phyloP scores from a whole-genome alignment of 2,329 filamentous ascomycete species.

The Diaporthe aspalathi region DNA sequence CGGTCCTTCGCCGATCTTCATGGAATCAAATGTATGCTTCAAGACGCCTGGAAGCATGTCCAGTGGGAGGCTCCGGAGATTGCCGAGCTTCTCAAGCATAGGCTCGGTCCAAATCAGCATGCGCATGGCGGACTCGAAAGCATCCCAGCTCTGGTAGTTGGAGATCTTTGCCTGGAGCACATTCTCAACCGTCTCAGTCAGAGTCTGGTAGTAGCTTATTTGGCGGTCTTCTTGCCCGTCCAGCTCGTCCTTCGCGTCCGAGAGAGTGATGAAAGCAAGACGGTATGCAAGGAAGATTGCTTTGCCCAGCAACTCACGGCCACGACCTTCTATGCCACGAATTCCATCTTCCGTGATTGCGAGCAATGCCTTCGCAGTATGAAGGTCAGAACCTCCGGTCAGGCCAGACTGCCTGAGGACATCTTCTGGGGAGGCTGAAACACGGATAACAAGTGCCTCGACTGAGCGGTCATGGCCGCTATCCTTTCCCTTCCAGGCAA shows the following conservation, averaged over 20 bases:
- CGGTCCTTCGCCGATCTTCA: neutral
- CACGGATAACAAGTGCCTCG: constrained; percentile 36
- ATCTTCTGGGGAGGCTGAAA: constrained; percentile 30
- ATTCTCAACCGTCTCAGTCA: neutral
- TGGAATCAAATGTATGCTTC: neutral
- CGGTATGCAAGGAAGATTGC: constrained; percentile 33
- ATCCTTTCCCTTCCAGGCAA: constrained; percentile 33
- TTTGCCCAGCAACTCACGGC: constrained; percentile 35
- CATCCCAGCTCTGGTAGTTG: constrained; percentile 35
- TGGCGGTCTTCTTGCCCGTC: constrained; percentile 33
- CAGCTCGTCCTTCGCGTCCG: neutral
- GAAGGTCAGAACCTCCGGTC: neutral
- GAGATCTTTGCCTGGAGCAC: constrained; percentile 17
- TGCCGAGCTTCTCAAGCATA: neutral
- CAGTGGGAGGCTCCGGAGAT: neutral
- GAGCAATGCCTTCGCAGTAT: constrained; percentile 13
- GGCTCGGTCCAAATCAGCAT: constrained; percentile 34
- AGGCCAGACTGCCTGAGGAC: constrained; percentile 18
- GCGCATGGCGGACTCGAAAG: constrained; percentile 35
- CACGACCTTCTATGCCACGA: constrained; percentile 26
- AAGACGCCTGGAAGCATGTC: neutral
- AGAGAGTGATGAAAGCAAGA: constrained; percentile 23
- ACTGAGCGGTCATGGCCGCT: constrained; percentile 34
- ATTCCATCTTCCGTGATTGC: constrained; percentile 7
- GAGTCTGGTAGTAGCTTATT: constrained; percentile 29